Evolutionary conservation across 345 rosid genomes (phyloP), one percentile per base, ranked within the genome.

Genomic region (Arabis alpina): DNA sequence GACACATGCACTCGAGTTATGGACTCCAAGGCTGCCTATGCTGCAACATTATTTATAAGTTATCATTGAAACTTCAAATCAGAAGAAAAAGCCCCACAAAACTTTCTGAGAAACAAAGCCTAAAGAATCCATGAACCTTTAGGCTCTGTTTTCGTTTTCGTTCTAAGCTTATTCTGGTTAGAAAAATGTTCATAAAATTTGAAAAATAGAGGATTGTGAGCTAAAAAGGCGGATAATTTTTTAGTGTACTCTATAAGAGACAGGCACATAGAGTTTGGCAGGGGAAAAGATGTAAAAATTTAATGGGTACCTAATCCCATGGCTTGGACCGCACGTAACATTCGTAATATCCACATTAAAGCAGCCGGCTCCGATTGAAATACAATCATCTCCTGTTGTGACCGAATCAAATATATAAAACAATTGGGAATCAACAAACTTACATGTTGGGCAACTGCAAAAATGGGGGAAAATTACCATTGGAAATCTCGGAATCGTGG

Each of bases 271-370:
- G 61, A 66, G 72, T 59, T 74, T 32, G 77, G 77, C 67, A 58
- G 71, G 63, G 11, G 39, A 43, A 43, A 19, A 36, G 48, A 36
- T 36, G 39, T 8, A 32, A 24, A 39, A 15, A 11, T 6, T 54
- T 37, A 64, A 59, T 58, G 53, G 32, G 9, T 75, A 90, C 98
- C 98, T 93, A 67, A 91, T 88, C 60, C 98, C 98, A 66, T 91
- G 98, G 75, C 97, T 79, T 59, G 97, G 98, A 73, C 97, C 97
- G 48, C 98, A 93, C 1, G 97, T 85, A 14, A 91, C 74, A 81
- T 93, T 91, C 71, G 58, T 79, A 56, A 88, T 86, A 64, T 91
- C 91, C 4, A 91, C 91, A 45, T 91, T 81, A 68, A 77, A 84
- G 68, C 89, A 86, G 14, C 96, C 92, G 16, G 92, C 80, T 71